Evolutionary conservation across 305 asterid species (phyloP), one percentile per base, ranked within the genome.

Genomic region (Solanum hybrid): DNA sequence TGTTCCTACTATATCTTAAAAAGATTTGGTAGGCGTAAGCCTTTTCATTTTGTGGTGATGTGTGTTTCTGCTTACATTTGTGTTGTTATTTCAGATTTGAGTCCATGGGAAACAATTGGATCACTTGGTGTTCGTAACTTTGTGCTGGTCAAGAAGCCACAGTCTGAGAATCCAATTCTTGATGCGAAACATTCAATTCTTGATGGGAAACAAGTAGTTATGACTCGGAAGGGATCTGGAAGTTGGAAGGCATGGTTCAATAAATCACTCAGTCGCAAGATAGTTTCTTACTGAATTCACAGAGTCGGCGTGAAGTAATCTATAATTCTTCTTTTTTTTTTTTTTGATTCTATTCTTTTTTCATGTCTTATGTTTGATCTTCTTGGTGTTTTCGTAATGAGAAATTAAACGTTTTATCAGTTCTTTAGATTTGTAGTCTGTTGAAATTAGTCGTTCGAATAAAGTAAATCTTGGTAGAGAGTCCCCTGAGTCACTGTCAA

Each of bases 41-140:
- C 67, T 51, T 51, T 2, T 18, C 67, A 64, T 69, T 14, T 35
- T 42, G 20, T 42, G 64, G 5, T 24, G 73, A 24, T 18, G n/a
- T 88, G 71, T 61, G 71, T 20, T 61, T 20, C 20, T 20, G 26
- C 26, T 61, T 61, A 61, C 71, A 61, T 61, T 88, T 88, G 33
- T 86, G 39, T 64, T 16, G 87, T 75, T 80, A 37, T 79, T 92
- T 85, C 87, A 97, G 99, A 95, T 90, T 88, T 97, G 94, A 91
- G 93, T 85, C 97, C 99, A 76, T 97, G 98, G 99, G 98, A 92
- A 90, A 94, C 97, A 0, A 97, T 97, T 81, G 99, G 99, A 18
- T 96, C 99, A 0, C 84, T 92, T 4, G 99, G 99, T 35, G 94
- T 95, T 8, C 95, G 99, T 24, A 97, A 94, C 83, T 97, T 97